phyloP scores from a whole-genome alignment of 768 basidiomycete genomes.

The Naganishia friedmannii region DNA sequence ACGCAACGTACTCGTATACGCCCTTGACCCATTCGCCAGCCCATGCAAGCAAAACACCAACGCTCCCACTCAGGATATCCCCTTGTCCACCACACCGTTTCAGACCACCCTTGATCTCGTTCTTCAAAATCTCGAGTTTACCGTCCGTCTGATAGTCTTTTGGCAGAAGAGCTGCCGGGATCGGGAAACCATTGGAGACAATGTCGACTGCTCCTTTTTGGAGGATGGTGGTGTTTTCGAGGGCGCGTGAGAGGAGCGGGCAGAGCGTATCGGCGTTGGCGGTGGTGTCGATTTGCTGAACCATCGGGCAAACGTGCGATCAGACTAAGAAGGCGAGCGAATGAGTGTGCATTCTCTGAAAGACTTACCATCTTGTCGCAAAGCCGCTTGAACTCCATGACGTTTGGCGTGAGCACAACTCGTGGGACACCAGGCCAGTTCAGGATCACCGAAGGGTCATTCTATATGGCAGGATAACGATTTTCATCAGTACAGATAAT shows the following conservation, averaged over 20 bases:
- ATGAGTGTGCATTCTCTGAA: not conserved
- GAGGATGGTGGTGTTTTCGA: slow-evolving; percentile 85
- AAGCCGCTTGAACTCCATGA: slow-evolving; percentile 84
- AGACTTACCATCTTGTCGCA: slow-evolving; percentile 66
- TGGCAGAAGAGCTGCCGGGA: slow-evolving; percentile 49
- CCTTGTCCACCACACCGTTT: slow-evolving; percentile 97
- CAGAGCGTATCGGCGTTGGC: slow-evolving; percentile 58
- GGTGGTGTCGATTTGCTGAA: slow-evolving; percentile 51
- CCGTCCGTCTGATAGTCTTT: slow-evolving; percentile 53
- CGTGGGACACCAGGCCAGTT: slow-evolving; percentile 68
- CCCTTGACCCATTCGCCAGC: slow-evolving; percentile 87
- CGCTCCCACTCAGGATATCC: slow-evolving; percentile 81
- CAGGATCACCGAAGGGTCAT: slow-evolving; percentile 68
- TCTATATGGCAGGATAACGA: slow-evolving; percentile 47
- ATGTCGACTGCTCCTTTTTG: slow-evolving; percentile 83
- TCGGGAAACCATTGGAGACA: slow-evolving; percentile 59
- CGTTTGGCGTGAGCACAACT: slow-evolving; percentile 87
- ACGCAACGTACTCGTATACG: slow-evolving; percentile 64
- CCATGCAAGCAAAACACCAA: slow-evolving; percentile 91
- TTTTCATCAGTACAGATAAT: not conserved
- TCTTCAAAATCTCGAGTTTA: slow-evolving; percentile 60
- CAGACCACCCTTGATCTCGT: slow-evolving; percentile 72
- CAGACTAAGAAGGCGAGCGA: not conserved
- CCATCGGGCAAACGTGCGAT: not conserved
- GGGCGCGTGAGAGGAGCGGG: slow-evolving; percentile 64